Base-by-base conservation (phyloP, 2,329 filamentous ascomycete species). In the Leptographium radiaticola region DNA sequence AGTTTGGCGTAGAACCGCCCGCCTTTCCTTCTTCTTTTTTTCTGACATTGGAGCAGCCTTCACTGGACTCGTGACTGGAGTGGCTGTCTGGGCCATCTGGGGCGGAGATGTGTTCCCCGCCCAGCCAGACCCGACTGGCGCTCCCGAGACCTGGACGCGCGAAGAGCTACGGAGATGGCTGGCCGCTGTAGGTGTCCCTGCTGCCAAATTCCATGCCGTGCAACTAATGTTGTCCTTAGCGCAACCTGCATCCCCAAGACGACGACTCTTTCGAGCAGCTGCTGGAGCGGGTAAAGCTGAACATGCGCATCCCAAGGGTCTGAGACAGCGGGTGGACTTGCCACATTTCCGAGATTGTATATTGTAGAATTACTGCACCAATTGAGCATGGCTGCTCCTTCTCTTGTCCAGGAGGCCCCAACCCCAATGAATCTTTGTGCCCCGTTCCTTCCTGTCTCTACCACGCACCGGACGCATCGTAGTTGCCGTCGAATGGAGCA, bases 141-240 rank as follows among this genome's bases (percentile, higher is more conserved):
- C 88, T 72, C 80, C 72, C 43, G 71, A 74, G 43, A 66, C 64
- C 11, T 97, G 91, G 91, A 89, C 87, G 0, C 74, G 76, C 54
- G 84, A 89, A 49, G 88, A 97, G 63, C 74, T 95, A 68, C 76
- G 81, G 57, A 75, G 83, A 63, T 97, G 90, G 89, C 72, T 97
- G 51, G 80, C 81, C 47, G 80, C 79, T 62, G 91, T 95, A 77
- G 69, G 84, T 10, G 18, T 42, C 13, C 9, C 36, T 15, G 6
- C 33, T 10, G n/a, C 11, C 8, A 25, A 18, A 11, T 42, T 20
- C 16, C 20, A 13, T 10, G 2, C 6, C 16, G 2, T 4, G 30
- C 6, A 7, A 9, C 4, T 25, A 18, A 25, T 42, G 39, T 10
- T 16, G 11, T 18, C 31, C 38, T 11, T 38, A 78, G 75, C 65